Evolutionary conservation across 2,329 filamentous ascomycete species (phyloP).

Genomic region (Neobulgaria alba): DNA sequence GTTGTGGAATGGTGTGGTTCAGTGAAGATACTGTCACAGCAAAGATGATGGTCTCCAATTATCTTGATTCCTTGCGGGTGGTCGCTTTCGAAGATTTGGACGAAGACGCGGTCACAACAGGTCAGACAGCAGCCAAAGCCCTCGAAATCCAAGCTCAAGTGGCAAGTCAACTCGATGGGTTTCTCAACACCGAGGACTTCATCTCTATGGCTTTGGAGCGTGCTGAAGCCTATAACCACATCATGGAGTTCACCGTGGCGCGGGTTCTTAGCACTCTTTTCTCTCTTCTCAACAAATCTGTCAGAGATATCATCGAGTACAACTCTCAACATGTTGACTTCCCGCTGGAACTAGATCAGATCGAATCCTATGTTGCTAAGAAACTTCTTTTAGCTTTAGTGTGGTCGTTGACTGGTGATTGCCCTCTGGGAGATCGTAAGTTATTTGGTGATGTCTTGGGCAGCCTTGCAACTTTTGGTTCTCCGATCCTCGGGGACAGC

Average conservation of each 20-base stretch:
- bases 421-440: conserved; percentile 80
- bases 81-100: conserved; percentile 91
- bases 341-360: conserved; percentile 79
- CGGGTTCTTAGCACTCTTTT: conserved; percentile 89
- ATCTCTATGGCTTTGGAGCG: conserved; percentile 68
- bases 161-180: conserved; percentile 68
- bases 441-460: conserved; percentile 78
- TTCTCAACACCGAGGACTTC: conserved; percentile 72
- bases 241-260: conserved; percentile 95
- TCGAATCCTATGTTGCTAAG: conserved; percentile 85
- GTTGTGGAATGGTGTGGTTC: conserved; percentile 99
- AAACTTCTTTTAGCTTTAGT: conserved; percentile 87
- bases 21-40: conserved; percentile 94
- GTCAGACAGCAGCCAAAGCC: conserved; percentile 68
- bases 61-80: conserved; percentile 73
- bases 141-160: conserved; percentile 70
- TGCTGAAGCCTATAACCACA: conserved; percentile 76
- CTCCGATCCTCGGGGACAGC: conserved; percentile 67
- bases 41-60: conserved; percentile 86
- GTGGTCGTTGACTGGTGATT: conserved; percentile 95
- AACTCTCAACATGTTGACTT: conserved; percentile 93
- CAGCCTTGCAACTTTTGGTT: conserved; percentile 75
- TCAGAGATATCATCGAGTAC: conserved; percentile 88
- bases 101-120: conserved; percentile 74
- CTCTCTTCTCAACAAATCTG: conserved; percentile 89